These are phyloP conservation scores for Thuidium tamariscinum DNA, from an alignment of 225 moss, liverwort and hornwort species.

Conservation along the genomic window DNA sequence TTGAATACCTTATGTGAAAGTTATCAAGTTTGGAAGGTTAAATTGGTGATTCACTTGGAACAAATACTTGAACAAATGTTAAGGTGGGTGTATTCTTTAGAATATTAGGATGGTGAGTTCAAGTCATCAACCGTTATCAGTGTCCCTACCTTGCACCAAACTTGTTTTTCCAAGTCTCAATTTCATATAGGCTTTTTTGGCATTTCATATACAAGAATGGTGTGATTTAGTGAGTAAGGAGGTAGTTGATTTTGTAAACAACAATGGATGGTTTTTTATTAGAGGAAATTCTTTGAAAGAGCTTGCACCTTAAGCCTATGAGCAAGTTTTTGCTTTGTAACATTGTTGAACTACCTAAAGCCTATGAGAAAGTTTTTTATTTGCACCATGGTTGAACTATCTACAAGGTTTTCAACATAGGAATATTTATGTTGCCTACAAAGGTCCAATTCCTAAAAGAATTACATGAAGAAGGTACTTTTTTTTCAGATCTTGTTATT, in stretches of 20 bases:
- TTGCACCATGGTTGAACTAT: conserved; percentile 78
- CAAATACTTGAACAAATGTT: neutral
- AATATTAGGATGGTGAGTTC: neutral
- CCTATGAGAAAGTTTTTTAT: conserved; percentile 72
- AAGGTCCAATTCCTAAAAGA: conserved; percentile 70
- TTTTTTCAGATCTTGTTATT: neutral
- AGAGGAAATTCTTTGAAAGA: conserved; percentile 82
- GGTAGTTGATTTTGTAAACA: neutral
- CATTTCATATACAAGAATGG: neutral
- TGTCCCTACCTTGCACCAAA: neutral
- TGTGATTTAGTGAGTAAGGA: neutral
- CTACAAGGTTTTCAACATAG: conserved; percentile 69
- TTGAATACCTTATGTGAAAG: neutral
- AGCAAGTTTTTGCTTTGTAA: conserved; percentile 63
- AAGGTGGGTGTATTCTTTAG: neutral
- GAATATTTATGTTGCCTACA: conserved; percentile 74
- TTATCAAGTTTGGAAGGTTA: neutral
- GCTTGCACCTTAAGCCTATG: conserved; percentile 70
- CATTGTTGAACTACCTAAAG: conserved; percentile 84
- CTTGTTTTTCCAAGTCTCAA: neutral
- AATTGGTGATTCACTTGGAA: neutral
- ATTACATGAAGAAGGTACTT: conserved; percentile 76
- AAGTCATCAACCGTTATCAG: neutral
- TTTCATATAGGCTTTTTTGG: neutral
- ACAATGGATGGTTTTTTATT: neutral